These are phyloP conservation scores for Gentiana straminea DNA, from an alignment of 257 asterid genomes.

Conservation along the genomic window DNA sequence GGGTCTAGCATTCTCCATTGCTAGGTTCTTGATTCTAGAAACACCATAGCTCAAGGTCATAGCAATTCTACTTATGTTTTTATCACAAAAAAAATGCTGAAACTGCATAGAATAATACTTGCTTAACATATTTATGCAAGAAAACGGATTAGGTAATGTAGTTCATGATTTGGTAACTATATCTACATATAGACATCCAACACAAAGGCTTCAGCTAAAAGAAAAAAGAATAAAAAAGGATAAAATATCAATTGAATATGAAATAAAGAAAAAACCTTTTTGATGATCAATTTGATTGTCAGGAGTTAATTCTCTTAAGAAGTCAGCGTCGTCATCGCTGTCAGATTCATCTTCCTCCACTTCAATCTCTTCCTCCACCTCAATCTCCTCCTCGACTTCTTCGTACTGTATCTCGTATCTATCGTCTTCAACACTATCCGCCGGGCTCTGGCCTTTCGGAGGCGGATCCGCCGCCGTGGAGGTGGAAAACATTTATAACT, in stretches of 20 bases:
- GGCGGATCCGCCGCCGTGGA: background rate
- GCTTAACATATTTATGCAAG: too few relatives aligned
- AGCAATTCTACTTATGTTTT: too few relatives aligned
- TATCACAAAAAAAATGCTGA: too few relatives aligned
- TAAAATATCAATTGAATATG: background rate
- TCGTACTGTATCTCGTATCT: constrained; percentile 4
- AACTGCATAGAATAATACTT: too few relatives aligned
- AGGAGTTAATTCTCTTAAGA: constrained; percentile 26
- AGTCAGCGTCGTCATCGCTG: constrained; percentile 10
- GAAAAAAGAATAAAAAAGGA: background rate
- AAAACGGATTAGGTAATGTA: too few relatives aligned
- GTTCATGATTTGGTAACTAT: too few relatives aligned
- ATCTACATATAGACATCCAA: too few relatives aligned
- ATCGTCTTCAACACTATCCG: too few relatives aligned
- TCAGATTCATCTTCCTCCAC: constrained; percentile 14
- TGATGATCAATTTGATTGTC: constrained; percentile 17
- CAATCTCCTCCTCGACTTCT: constrained; percentile 11
- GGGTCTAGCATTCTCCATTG: too few relatives aligned
- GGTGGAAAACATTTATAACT: background rate
- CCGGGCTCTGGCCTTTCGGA: background rate
- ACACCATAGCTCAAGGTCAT: too few relatives aligned
- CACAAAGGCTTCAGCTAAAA: background rate
- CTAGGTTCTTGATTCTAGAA: too few relatives aligned
- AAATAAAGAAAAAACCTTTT: constrained; percentile 29
- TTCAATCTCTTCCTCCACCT: constrained; percentile 14